Evolutionary conservation across 2,329 filamentous ascomycete species (phyloP).

Genomic region (Orbilia quercus): DNA sequence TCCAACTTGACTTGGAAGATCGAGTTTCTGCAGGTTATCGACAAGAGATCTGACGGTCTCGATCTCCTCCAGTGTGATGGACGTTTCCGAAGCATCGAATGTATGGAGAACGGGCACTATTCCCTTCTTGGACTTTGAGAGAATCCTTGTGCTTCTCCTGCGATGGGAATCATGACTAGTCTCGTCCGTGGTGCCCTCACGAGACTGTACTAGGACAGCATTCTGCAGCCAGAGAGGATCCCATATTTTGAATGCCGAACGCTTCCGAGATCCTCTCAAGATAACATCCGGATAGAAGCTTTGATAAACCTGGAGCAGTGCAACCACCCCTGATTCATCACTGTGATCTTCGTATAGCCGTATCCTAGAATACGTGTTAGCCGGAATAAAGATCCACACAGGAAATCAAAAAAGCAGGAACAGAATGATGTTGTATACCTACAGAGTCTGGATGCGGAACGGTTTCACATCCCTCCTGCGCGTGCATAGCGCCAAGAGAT

Average conservation of each 20-base stretch:
- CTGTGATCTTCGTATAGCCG: slow-evolving; percentile 67
- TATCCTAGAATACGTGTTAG: slow-evolving; percentile 65
- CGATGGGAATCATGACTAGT: slow-evolving; percentile 7
- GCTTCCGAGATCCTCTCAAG: slow-evolving; percentile 67
- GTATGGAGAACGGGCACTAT: slow-evolving; percentile 78
- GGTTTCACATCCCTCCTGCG: slow-evolving; percentile 84
- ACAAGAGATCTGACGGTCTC: slow-evolving; percentile 77
- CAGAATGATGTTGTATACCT: slow-evolving; percentile 60
- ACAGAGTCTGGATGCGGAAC: slow-evolving; percentile 82
- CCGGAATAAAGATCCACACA: background rate
- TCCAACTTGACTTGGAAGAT: slow-evolving; percentile 83
- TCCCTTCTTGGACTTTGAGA: slow-evolving; percentile 66
- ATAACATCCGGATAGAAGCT: slow-evolving; percentile 92
- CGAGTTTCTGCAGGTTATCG: slow-evolving; percentile 78
- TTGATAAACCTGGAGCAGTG: slow-evolving; percentile 83
- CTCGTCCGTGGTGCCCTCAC: slow-evolving; percentile 15
- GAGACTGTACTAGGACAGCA: slow-evolving; percentile 28
- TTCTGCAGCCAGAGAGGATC: slow-evolving; percentile 49
- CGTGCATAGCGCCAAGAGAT: slow-evolving; percentile 81
- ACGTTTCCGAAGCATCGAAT: slow-evolving; percentile 69
- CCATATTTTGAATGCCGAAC: slow-evolving; percentile 42
- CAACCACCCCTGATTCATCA: slow-evolving; percentile 78
- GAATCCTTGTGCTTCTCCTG: slow-evolving; percentile 50
- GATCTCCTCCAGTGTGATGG: slow-evolving; percentile 80
- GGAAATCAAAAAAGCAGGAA: background rate